A percentile compares a stretch with the other conserved stretches of the same genome.
phyloP scores from a whole-genome alignment of 805 yeast species.

The Torulaspora microellipsoides region DNA sequence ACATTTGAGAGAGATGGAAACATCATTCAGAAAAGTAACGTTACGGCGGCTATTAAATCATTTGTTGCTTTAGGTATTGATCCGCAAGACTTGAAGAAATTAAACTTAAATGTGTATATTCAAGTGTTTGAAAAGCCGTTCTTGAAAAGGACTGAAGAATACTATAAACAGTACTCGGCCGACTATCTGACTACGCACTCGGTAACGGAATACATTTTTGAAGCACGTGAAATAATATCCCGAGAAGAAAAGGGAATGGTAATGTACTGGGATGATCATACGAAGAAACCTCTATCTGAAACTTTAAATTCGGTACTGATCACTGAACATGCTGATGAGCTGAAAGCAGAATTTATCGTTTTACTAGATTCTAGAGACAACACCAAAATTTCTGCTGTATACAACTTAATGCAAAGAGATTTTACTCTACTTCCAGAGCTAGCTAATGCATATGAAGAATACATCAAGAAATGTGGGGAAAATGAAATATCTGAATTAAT shows the following conservation, averaged over 20 bases:
- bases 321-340: conserved; percentile 66
- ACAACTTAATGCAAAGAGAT: conserved; percentile 68
- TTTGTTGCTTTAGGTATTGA: conserved; percentile 89
- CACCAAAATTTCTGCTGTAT: conserved; percentile 74
- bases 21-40: conserved; percentile 57
- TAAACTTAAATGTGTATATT: conserved; percentile 76
- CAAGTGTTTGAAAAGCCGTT: conserved; percentile 75
- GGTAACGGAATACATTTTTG: conserved; percentile 85
- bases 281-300: conserved; percentile 71
- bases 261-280: conserved; percentile 78
- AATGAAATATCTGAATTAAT: conserved; percentile 25
- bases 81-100: conserved; percentile 79
- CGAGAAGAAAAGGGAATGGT: conserved; percentile 81
- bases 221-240: conserved; percentile 73
- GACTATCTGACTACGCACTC: conserved; percentile 66
- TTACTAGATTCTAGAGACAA: conserved; percentile 58
- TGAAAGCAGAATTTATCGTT: conserved; percentile 72
- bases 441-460: conserved; percentile 64
- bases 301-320: conserved; percentile 73
- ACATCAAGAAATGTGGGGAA: conserved; percentile 63
- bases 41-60: conserved; percentile 75
- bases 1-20: conserved; percentile 75
- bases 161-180: conserved; percentile 53
- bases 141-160: conserved; percentile 58
- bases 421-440: conserved; percentile 75